phyloP scores from a whole-genome alignment of 2,329 filamentous ascomycete genomes.

The Tricladium varicosporioides region DNA sequence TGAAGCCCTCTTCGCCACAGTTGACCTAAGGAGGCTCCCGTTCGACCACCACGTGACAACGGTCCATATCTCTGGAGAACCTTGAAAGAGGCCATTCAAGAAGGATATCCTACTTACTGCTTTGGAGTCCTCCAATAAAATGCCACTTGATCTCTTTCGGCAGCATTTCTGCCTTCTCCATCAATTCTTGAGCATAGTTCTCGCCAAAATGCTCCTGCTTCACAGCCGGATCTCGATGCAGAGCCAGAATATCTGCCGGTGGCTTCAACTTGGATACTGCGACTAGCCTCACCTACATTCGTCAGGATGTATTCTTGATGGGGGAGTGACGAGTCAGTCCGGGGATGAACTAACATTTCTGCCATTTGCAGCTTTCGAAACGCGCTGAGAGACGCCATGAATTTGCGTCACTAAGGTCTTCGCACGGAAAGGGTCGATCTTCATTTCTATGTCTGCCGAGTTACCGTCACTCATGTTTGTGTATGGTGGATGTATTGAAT shows the following conservation, averaged over 20 bases:
- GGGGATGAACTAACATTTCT: constrained; percentile 47
- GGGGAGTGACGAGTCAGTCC: background rate
- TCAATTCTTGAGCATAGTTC: constrained; percentile 91
- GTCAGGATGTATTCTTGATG: constrained; percentile 16
- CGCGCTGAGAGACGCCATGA: constrained; percentile 55
- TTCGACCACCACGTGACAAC: constrained; percentile 3
- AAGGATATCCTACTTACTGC: constrained; percentile 43
- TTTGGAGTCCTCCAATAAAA: constrained; percentile 93
- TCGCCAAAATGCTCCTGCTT: constrained; percentile 84
- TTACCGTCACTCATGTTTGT: background rate
- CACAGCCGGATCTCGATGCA: constrained; percentile 59
- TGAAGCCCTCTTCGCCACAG: too few species aligned
- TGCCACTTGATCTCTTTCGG: constrained; percentile 84
- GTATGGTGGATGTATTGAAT: background rate
- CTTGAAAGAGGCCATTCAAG: background rate
- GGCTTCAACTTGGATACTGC: constrained; percentile 97
- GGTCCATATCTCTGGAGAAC: too few species aligned
- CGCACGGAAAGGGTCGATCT: constrained; percentile 60
- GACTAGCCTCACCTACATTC: constrained; percentile 73
- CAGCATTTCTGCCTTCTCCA: constrained; percentile 78
- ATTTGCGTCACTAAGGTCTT: constrained; percentile 62
- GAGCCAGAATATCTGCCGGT: constrained; percentile 81
- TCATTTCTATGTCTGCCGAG: constrained; percentile 45
- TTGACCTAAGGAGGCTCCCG: too few species aligned
- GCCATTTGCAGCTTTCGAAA: constrained; percentile 52